phyloP scores from a whole-genome alignment of 2,329 filamentous ascomycete species.

The Fusarium agapanthi region DNA sequence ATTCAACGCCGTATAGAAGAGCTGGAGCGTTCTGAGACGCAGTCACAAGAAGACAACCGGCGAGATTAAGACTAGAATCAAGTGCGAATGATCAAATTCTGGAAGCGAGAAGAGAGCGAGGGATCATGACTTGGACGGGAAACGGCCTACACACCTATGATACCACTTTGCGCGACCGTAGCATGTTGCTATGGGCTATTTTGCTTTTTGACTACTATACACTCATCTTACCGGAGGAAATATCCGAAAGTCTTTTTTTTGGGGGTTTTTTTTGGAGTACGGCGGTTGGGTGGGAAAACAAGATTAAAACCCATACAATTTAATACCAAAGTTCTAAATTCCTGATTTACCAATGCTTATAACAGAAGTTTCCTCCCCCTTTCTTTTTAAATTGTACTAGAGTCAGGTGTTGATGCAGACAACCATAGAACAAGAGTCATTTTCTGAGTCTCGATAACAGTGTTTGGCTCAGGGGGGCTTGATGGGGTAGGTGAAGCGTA shows the following conservation, averaged over 20 bases:
- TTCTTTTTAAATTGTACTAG: background rate
- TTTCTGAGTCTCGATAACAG: background rate
- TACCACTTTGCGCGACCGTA: constrained; percentile 43
- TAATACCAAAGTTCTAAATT: background rate
- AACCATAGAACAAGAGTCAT: background rate
- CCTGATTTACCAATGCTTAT: background rate
- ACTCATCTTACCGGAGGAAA: constrained; percentile 3
- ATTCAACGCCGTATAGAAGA: constrained; percentile 50
- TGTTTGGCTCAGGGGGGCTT: background rate
- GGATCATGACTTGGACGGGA: constrained; percentile 32
- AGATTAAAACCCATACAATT: background rate
- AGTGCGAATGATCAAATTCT: constrained; percentile 1
- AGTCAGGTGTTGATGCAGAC: background rate
- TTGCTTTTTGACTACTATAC: constrained; percentile 25
- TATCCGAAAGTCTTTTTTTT: background rate
- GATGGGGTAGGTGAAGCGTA: background rate
- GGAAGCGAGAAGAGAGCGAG: constrained; percentile 8
- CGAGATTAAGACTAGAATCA: background rate
- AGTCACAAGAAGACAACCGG: constrained; percentile 14
- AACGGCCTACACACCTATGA: constrained; percentile 42
- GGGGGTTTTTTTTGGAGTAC: constrained; percentile 18
- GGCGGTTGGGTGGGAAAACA: background rate
- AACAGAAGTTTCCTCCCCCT: background rate
- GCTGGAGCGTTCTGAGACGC: constrained; percentile 42
- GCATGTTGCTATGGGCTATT: constrained; percentile 27